Base-by-base conservation (phyloP, 1,284 basidiomycete species). In the Athelia psychrophila region DNA sequence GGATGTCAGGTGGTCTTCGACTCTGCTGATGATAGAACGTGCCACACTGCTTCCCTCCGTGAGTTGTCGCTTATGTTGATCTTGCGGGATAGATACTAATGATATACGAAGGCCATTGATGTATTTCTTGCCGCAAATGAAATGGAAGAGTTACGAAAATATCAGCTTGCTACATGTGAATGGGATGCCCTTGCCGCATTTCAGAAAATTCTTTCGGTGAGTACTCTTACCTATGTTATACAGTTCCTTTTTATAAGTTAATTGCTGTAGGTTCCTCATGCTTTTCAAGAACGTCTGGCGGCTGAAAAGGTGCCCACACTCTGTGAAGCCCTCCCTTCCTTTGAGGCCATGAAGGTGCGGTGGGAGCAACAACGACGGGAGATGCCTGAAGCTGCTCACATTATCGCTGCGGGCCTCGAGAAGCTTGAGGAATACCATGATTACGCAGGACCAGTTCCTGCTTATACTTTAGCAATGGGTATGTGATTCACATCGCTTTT, bases 1-100 rank as follows among this genome's bases (percentile, higher is more conserved):
- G 33, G 58, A 60, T 20, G 56, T 56, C 20, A 49, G 54, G 6
- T 60, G 58, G 58, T 60, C 58, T 18, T 60, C 57, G 33, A 60
- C 52, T 8, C 54, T 58, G 32, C 50, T 58, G 8, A 60, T 60
- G 57, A 54, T 60, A 51, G 55, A 59, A 20, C 40, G 56, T 47
- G 50, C 44, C n/a, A 47, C 47, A 12, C 12, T 47, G 18, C 40
- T 51, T 23, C 30, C 25, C 45, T 44, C 22, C 13, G 42, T 51
- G 33, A 47, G 50, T 44, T 24, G 20, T 20, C n/a, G 22, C 25
- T 44, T 50, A 18, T 24, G 33, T 13, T 9, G 6, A 18, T 8
- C 6, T n/a, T 42, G 23, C 24, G 12, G 16, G 19, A 22, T 30
- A 25, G 48, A 27, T 47, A 19, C 36, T 25, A 46, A 25, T 30